Percentiles rank a stretch among this genome's conserved stretches.
Conservation (phyloP, 352 stramenopile species). For the Phytophthora pinifolia region DNA sequence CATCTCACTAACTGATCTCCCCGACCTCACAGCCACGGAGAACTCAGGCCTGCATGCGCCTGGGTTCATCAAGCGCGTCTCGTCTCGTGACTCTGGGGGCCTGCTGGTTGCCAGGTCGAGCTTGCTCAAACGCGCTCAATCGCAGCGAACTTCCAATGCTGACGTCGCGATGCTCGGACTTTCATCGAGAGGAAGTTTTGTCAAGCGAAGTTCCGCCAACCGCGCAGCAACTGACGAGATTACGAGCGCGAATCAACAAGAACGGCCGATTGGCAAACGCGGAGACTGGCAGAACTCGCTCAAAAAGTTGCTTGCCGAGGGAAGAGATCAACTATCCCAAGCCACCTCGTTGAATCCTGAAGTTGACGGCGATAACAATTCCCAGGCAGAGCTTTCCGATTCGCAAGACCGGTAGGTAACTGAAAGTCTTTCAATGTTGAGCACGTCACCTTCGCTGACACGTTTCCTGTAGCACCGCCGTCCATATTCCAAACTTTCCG, state of each 20-base stretch:
- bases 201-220: conserved; percentile 6
- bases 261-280: conserved; percentile 18
- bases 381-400: conserved; percentile 6
- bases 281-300: conserved; percentile 58
- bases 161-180: too few species aligned
- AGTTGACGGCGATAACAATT: conserved; percentile 7
- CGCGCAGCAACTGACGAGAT: conserved; percentile 4
- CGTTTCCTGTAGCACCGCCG: conserved; percentile 1
- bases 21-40: conserved; percentile 42
- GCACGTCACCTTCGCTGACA: too few species aligned
- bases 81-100: conserved; percentile 30
- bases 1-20: conserved; percentile 56
- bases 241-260: conserved; percentile 19
- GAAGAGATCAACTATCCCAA: conserved; percentile 22
- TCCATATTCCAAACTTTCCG: conserved; percentile 45
- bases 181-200: conserved; percentile 5
- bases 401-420: conserved; percentile 7
- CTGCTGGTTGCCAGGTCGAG: conserved; percentile 18
- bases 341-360: conserved; percentile 2
- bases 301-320: conserved; percentile 56
- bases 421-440: too few species aligned
- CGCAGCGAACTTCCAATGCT: conserved; percentile 23
- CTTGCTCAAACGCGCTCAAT: conserved; percentile 41
- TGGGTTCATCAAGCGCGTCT: conserved; percentile 39
- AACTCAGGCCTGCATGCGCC: conserved; percentile 5